Evolutionary conservation across 2,329 filamentous ascomycete species (phyloP).

Genomic region (Claviceps sp.): DNA sequence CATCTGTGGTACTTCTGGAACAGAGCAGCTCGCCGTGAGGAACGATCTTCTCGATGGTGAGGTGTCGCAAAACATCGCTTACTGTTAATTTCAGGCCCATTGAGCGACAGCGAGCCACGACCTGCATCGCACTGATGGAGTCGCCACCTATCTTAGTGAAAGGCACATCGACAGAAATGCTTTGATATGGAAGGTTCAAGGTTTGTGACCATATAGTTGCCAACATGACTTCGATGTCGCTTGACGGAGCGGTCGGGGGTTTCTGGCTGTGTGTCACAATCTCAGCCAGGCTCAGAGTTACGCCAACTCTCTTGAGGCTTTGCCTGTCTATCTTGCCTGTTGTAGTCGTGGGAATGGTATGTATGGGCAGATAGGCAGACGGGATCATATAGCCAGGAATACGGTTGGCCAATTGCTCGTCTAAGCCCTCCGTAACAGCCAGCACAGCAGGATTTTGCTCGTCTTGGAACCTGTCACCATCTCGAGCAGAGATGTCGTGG

Average conservation of each 20-base stretch:
- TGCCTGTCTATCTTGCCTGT: background rate
- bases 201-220: background rate
- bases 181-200: background rate
- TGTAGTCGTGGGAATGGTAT: background rate
- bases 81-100: conserved; percentile 18
- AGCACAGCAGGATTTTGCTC: background rate
- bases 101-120: conserved; percentile 24
- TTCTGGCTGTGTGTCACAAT: background rate
- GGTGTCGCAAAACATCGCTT: conserved; percentile 16
- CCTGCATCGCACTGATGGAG: conserved; percentile 29
- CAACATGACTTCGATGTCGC: background rate
- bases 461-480: background rate
- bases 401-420: background rate
- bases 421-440: background rate
- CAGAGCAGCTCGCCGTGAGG: background rate
- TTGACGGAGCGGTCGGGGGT: background rate
- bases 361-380: background rate
- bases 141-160: conserved; percentile 12
- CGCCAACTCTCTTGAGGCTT: background rate
- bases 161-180: background rate
- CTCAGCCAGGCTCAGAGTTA: background rate
- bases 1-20: background rate
- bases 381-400: background rate
- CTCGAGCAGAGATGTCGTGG: background rate
- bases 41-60: background rate